Evolutionary conservation across 768 basidiomycete species (phyloP), one percentile per base, ranked within the genome.

Genomic region (Sporobolomyces phaffii): DNA sequence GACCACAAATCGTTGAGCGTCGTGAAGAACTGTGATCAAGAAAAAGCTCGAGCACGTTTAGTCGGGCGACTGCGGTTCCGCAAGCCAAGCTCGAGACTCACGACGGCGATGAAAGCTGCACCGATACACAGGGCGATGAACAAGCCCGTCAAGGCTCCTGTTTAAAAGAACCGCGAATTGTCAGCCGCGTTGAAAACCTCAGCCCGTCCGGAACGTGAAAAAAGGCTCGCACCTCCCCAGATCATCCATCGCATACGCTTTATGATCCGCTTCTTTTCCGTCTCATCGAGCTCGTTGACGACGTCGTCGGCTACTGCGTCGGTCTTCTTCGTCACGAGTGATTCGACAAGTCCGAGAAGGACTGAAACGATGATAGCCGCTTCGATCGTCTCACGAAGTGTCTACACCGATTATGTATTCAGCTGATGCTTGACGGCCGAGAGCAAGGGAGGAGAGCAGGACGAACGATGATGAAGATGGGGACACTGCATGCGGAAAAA

Each of bases 361-460:
- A 94, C 90, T 9, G 90, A 89, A 77, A 96, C 80, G 82, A 98
- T 90, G 80, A 97, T 88, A 47, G 85, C 85, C 5, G 90, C 88
- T 81, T 97, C 92, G 70, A 97, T 83, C 11, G 91, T 88, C 83
- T 97, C 92, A 5, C 68, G 63, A 2, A 69, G 68, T 9, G 68
- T 64, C 68, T 69, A 43, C 20, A 6, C 33, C 20, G 22, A 36
- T 4, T 10, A 18, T 1, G 0, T 22, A 43, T 7, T 51, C 28
- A 53, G 43, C 15, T 18, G n/a, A n/a, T n/a, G n/a, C n/a, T n/a
- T n/a, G n/a, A n/a, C n/a, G 28, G 1, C 17, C 33, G 18, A 33
- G 31, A 44, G 36, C 2, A 5, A 8, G 11, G 11, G 14, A 0
- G 47, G 2, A 5, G 10, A 1, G 22, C 29, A 4, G 28, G 38